phyloP scores from a whole-genome alignment of 208 protist species.

The Phytomonas francai region DNA sequence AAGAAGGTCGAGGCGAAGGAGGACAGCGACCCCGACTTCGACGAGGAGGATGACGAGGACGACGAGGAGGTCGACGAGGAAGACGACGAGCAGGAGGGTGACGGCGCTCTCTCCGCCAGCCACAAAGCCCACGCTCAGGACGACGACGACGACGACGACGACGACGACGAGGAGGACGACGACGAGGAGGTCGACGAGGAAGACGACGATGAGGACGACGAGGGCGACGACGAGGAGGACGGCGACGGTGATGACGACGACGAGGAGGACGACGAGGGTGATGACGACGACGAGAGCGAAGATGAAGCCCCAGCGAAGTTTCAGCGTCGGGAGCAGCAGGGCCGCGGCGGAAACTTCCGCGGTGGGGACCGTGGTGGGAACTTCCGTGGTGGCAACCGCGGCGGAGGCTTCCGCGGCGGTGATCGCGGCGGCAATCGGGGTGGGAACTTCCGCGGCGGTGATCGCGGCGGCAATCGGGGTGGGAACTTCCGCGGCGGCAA shows the following conservation, averaged over 20 bases:
- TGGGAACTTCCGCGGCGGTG: slow-evolving; percentile 31
- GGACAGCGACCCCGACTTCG: slow-evolving; percentile 10
- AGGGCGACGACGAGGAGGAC: slow-evolving; percentile 26
- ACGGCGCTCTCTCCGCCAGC: slow-evolving; percentile 9
- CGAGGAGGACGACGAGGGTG: slow-evolving; percentile 50
- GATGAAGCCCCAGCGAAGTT: slow-evolving; percentile 64
- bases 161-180: slow-evolving; percentile 17
- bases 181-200: slow-evolving; percentile 24
- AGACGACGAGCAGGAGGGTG: slow-evolving; percentile 21
- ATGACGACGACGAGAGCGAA: slow-evolving; percentile 53
- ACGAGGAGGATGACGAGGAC: slow-evolving; percentile 18
- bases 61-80: slow-evolving; percentile 25
- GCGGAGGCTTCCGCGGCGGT: slow-evolving; percentile 31
- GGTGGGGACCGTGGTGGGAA: slow-evolving; percentile 24
- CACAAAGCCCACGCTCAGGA: slow-evolving; percentile 11
- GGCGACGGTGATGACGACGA: slow-evolving; percentile 36
- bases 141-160: slow-evolving; percentile 21
- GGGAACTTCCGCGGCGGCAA: slow-evolving; percentile 29
- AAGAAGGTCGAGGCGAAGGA: slow-evolving; percentile 7
- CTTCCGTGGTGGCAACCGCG: slow-evolving; percentile 27
- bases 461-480: slow-evolving; percentile 29
- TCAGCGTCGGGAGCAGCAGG: slow-evolving; percentile 56
- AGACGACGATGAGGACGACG: slow-evolving; percentile 29
- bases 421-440: slow-evolving; percentile 22
- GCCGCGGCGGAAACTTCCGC: slow-evolving; percentile 18